These are phyloP conservation scores for Sporothrix brasiliensis DNA, from an alignment of 2,329 filamentous ascomycete genomes.

Conservation along the genomic window DNA sequence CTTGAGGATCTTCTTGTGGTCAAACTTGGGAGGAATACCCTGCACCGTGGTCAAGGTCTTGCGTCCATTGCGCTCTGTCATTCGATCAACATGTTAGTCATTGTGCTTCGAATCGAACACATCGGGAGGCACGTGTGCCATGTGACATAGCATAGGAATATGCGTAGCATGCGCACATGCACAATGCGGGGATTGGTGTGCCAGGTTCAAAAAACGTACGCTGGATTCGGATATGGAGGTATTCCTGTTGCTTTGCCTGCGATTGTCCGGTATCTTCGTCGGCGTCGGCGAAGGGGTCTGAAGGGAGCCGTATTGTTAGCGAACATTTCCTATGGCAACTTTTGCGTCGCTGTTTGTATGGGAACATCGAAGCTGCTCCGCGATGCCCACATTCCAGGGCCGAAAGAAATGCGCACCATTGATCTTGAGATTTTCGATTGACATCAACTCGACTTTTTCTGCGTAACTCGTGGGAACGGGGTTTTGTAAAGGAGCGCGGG, in stretches of 20 bases:
- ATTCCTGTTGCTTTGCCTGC: slow-evolving; percentile 78
- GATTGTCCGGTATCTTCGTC: slow-evolving; percentile 97
- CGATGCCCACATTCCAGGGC: slow-evolving; percentile 1
- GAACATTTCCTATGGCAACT: neutral
- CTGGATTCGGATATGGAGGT: slow-evolving; percentile 99
- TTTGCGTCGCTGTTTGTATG: neutral
- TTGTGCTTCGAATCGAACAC: neutral
- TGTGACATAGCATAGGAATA: neutral
- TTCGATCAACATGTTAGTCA: neutral
- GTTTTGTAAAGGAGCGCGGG: slow-evolving; percentile 27
- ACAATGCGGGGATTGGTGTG: neutral
- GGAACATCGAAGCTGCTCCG: neutral
- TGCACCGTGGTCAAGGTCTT: slow-evolving; percentile 99
- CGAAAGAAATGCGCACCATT: slow-evolving; percentile 67
- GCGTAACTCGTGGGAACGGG: slow-evolving; percentile 35
- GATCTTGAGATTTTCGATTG: slow-evolving; percentile 98
- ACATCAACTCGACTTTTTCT: slow-evolving; percentile 59
- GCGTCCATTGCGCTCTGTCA: slow-evolving; percentile 97
- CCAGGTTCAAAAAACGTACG: slow-evolving; percentile 58
- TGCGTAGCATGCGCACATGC: neutral
- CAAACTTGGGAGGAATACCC: slow-evolving; percentile 97
- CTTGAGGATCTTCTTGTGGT: slow-evolving; percentile 99
- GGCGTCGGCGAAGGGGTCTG: slow-evolving; percentile 99
- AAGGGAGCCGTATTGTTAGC: slow-evolving; percentile 5
- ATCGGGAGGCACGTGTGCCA: neutral